These are phyloP conservation scores for Yueomyces sp. DNA, from an alignment of 805 yeast species.

Conservation along the genomic window DNA sequence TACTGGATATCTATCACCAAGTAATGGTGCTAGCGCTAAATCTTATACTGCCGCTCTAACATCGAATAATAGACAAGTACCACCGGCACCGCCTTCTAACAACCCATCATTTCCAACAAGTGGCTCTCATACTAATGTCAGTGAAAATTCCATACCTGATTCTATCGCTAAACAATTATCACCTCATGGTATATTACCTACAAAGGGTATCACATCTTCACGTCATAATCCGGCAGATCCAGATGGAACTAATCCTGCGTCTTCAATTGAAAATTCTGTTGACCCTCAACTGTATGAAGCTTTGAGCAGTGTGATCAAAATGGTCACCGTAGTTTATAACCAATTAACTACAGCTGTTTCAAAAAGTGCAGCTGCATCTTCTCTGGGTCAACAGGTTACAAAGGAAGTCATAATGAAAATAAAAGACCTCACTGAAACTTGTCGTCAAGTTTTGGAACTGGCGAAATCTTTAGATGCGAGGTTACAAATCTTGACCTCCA, in stretches of 20 bases:
- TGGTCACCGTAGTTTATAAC: conserved; percentile 67
- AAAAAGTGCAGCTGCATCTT: conserved; percentile 45
- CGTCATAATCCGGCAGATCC: conserved; percentile 2
- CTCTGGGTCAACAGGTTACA: conserved; percentile 25
- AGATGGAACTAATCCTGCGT: conserved; percentile 2
- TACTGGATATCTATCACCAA: too few species aligned
- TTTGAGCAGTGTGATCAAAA: conserved; percentile 44
- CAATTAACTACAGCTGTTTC: conserved; percentile 59
- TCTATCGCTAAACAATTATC: background rate
- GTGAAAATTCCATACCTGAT: background rate
- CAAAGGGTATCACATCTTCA: background rate
- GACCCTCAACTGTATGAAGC: conserved; percentile 59
- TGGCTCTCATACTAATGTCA: background rate
- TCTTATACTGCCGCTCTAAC: too few species aligned
- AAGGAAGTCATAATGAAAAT: conserved; percentile 39
- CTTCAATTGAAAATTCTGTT: conserved; percentile 25
- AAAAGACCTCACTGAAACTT: conserved; percentile 63
- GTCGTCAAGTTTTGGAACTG: conserved; percentile 71
- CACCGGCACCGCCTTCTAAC: conserved; percentile 3
- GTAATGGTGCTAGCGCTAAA: too few species aligned
- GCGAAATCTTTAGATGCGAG: conserved; percentile 51
- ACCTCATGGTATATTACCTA: background rate
- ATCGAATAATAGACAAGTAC: background rate
- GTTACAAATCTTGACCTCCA: conserved; percentile 33
- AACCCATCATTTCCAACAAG: background rate